These are phyloP conservation scores for Ceratocystiopsis sp. DNA, from an alignment of 2,329 filamentous ascomycete genomes.

Conservation along the genomic window DNA sequence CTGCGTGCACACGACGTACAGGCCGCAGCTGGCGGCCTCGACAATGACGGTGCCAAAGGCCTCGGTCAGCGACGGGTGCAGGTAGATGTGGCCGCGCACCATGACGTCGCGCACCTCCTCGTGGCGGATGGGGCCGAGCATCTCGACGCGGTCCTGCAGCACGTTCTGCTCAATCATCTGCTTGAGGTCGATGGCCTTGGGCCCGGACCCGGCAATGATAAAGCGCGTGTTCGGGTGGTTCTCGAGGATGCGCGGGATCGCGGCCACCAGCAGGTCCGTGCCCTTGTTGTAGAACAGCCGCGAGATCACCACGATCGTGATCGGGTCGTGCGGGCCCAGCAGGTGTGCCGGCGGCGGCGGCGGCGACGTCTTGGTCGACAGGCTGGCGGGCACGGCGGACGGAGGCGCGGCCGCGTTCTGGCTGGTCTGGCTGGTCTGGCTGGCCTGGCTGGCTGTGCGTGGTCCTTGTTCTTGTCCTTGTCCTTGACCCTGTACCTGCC, in stretches of 20 bases:
- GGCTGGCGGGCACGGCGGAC: too few species aligned
- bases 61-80: constrained; percentile 88
- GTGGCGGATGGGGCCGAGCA: constrained; percentile 82
- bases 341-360: constrained; percentile 38
- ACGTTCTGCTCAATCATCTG: constrained; percentile 96
- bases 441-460: constrained; percentile 19
- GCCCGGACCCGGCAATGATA: constrained; percentile 88
- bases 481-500: too few species aligned
- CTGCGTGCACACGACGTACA: constrained; percentile 92
- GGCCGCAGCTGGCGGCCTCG: constrained; percentile 84
- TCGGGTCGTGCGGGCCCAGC: constrained; percentile 66
- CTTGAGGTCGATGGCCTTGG: constrained; percentile 93
- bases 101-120: constrained; percentile 96
- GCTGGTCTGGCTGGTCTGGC: constrained; percentile 16
- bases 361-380: constrained; percentile 10
- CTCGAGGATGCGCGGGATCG: constrained; percentile 81
- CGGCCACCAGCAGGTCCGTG: constrained; percentile 89
- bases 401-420: too few species aligned
- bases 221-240: constrained; percentile 87
- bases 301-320: constrained; percentile 94
- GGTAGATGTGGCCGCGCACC: constrained; percentile 90
- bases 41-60: constrained; percentile 97
- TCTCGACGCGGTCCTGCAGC: constrained; percentile 79
- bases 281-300: constrained; percentile 98
- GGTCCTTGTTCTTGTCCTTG: too few species aligned